A percentile compares a stretch with the other conserved stretches of the same genome.
Conservation (phyloP, 2,329 filamentous ascomycete genomes). For the Xylaria hypoxylon region DNA sequence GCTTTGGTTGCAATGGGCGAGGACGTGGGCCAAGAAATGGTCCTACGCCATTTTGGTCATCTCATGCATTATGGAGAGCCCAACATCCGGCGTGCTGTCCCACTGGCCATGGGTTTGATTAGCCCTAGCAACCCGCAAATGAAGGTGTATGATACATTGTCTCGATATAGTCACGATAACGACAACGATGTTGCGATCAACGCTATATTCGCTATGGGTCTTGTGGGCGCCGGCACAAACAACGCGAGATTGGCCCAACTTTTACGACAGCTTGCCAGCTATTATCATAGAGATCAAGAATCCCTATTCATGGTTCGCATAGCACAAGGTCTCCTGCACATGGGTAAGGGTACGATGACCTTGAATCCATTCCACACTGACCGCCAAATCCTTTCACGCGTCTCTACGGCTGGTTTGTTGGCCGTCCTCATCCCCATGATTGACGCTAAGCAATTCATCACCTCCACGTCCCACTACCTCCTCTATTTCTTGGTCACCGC, state of each 20-base stretch:
- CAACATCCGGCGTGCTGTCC: conserved; percentile 96
- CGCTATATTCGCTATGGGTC: conserved; percentile 98
- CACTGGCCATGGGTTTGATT: conserved; percentile 94
- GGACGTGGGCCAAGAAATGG: conserved; percentile 98
- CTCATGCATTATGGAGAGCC: conserved; percentile 99
- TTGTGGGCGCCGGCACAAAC: conserved; percentile 96
- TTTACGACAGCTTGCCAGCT: conserved; percentile 92
- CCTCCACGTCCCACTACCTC: conserved; percentile 81
- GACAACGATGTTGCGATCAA: conserved; percentile 98
- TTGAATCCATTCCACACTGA: conserved; percentile 99
- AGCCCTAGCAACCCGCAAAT: conserved; percentile 99
- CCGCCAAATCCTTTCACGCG: conserved; percentile 91
- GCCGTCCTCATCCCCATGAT: conserved; percentile 94
- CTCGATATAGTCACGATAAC: conserved; percentile 97
- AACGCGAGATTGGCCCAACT: conserved; percentile 96
- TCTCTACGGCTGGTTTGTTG: conserved; percentile 88
- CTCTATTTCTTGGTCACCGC: conserved; percentile 97
- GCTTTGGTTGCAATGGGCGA: conserved; percentile 98
- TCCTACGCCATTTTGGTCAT: conserved; percentile 95
- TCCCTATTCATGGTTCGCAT: conserved; percentile 99
- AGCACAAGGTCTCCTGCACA: conserved; percentile 95
- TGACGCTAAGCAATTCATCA: conserved; percentile 88
- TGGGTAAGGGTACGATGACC: conserved; percentile 98
- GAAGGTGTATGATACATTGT: conserved; percentile 99
- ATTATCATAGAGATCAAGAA: conserved; percentile 97